Base-by-base conservation (phyloP, 2,329 filamentous ascomycete genomes). In the Penicillium brasilianum region DNA sequence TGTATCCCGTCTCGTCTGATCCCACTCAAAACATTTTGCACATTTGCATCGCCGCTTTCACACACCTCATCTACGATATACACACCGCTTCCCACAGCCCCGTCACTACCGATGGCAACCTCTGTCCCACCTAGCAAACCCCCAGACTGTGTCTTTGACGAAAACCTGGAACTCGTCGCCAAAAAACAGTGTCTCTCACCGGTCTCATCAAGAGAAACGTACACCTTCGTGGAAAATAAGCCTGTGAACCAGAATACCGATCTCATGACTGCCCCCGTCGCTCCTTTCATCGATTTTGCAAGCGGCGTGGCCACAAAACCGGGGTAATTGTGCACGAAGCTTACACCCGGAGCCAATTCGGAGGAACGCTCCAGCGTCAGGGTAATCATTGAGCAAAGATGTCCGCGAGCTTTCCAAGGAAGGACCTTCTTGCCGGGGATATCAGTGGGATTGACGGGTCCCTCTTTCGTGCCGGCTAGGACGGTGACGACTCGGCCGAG, bases 251-350 rank as follows among this genome's bases (percentile, higher is more conserved):
- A n/a, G 13, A 37, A 37, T 4, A 53, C 36, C 1, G 50, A 53
- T 39, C 22, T 53, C 50, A 53, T 37, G 3, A 41, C 14, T 3
- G 9, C 34, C 18, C 50, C 50, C 0, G 50, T 53, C 10, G n/a
- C 34, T 1, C 50, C 50, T 13, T 37, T 53, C 20, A 53, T 53
- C 20, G 50, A 53, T 20, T 53, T 36, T 10, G 13, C 50, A 13
- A 55, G 52, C 16, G 52, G 39, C 8, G 52, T 55, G 13, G 14
- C 36, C 2, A 58, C 55, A 10, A 51, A 43, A 14, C 55, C 55
- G 4, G 48, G 55, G 36, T 51, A 58, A 22, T 34, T 49, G 20
- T 58, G 55, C 36, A 58, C 36, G 30, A 52, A 58, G 37, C 55
- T 52, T 5, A 52, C 55, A 16, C 28, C 16, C 2, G 55, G 37